Evolutionary conservation across 2,329 filamentous ascomycete species (phyloP).

Genomic region (Ampelomyces quisqualis): DNA sequence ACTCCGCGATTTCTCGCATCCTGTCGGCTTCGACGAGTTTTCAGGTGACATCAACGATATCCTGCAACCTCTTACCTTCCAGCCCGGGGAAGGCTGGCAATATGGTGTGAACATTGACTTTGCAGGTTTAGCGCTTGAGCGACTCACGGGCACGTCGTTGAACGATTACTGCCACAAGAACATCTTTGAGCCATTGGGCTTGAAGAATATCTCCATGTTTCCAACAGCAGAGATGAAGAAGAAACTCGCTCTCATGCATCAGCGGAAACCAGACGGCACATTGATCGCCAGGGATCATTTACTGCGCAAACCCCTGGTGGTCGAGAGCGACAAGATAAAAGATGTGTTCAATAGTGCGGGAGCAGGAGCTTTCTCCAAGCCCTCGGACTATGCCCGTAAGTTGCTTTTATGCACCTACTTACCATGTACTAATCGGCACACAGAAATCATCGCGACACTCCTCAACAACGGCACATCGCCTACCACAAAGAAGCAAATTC

Average conservation of each 20-base stretch:
- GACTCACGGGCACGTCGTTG: constrained; percentile 45
- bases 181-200: constrained; percentile 48
- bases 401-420: constrained; percentile 8
- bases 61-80: constrained; percentile 57
- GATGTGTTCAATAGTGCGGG: constrained; percentile 60
- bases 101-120: constrained; percentile 54
- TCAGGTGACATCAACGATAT: constrained; percentile 56
- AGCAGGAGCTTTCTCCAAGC: constrained; percentile 60
- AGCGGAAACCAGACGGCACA: constrained; percentile 49
- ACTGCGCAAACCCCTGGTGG: constrained; percentile 51
- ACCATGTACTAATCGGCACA: constrained; percentile 7
- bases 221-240: constrained; percentile 57
- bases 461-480: constrained; percentile 65
- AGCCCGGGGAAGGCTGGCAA: constrained; percentile 62
- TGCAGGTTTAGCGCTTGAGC: constrained; percentile 50
- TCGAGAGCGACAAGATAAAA: constrained; percentile 45
- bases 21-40: constrained; percentile 60
- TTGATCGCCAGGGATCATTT: constrained; percentile 52
- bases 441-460: constrained; percentile 61
- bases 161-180: constrained; percentile 49
- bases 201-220: constrained; percentile 58
- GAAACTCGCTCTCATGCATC: constrained; percentile 59
- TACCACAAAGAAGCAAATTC: constrained; percentile 54
- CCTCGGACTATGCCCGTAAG: constrained; percentile 61
- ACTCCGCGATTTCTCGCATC: constrained; percentile 49